A percentile compares a stretch with the other conserved stretches of the same genome.
These are phyloP conservation scores for Suillus subaureus DNA, from an alignment of 768 basidiomycete species.

Conservation along the genomic window DNA sequence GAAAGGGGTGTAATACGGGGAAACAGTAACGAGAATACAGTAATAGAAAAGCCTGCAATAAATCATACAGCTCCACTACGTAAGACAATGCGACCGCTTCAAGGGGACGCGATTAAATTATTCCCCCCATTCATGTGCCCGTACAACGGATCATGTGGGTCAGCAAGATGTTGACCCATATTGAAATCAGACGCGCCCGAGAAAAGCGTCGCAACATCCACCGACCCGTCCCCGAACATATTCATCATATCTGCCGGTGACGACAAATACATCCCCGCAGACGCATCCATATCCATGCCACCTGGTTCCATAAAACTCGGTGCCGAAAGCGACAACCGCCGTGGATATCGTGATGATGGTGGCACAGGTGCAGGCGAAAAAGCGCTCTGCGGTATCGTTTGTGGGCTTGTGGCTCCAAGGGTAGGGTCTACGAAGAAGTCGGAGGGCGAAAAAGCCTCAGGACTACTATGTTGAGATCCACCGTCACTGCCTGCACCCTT, in stretches of 20 bases:
- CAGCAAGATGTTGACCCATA: conserved; percentile 28
- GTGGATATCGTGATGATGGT: conserved; percentile 27
- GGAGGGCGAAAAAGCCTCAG: conserved; percentile 64
- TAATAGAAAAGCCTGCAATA: conserved; percentile 10
- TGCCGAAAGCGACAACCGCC: conserved; percentile 25
- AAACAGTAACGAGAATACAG: background rate
- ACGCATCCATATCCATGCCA: conserved; percentile 51
- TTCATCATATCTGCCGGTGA: conserved; percentile 60
- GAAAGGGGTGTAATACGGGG: background rate
- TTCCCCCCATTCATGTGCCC: conserved; percentile 24
- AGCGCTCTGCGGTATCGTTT: too few relatives aligned
- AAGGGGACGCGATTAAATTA: conserved; percentile 31
- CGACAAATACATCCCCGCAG: conserved; percentile 51
- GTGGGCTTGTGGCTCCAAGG: conserved; percentile 23
- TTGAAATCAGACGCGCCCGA: conserved; percentile 26
- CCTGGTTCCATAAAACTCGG: conserved; percentile 32
- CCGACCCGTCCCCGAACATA: conserved; percentile 54
- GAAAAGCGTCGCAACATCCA: conserved; percentile 40
- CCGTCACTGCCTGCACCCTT: conserved; percentile 47
- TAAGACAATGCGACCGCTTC: conserved; percentile 13
- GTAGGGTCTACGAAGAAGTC: conserved; percentile 62
- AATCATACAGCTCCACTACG: conserved; percentile 19
- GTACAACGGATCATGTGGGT: conserved; percentile 32
- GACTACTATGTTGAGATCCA: conserved; percentile 52
- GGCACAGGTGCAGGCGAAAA: conserved; percentile 25